A percentile compares a stretch with the other conserved stretches of the same genome.
These are phyloP conservation scores for Schoenoplectus triqueter DNA, from an alignment of 202 grass and related monocot species.

Conservation along the genomic window DNA sequence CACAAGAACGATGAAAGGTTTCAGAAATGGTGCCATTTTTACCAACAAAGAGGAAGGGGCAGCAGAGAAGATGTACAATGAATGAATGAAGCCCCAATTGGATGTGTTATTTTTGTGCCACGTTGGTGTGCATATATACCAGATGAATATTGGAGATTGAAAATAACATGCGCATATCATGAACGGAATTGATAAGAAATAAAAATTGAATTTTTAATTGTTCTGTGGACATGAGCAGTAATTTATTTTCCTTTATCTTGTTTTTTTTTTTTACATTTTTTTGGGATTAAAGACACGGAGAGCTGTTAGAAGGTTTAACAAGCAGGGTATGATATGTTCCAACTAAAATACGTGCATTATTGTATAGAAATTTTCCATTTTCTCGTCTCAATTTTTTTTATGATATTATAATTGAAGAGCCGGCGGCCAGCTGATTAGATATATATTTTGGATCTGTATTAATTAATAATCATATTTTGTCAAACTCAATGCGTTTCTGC, in stretches of 20 bases:
- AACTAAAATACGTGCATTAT: neutral
- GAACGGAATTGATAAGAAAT: too few species aligned
- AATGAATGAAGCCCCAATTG: neutral
- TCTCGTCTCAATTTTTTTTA: neutral
- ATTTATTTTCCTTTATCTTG: neutral
- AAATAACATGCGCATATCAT: neutral
- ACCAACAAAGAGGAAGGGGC: neutral
- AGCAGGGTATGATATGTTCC: neutral
- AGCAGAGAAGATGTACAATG: neutral
- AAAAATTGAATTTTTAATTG: neutral
- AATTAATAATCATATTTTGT: neutral
- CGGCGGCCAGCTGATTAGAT: neutral
- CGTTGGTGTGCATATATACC: neutral
- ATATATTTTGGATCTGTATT: neutral
- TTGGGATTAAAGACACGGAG: neutral
- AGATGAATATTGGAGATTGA: neutral
- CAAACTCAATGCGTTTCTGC: neutral
- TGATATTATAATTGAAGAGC: neutral
- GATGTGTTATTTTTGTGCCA: neutral
- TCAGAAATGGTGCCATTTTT: neutral
- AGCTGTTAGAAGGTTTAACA: neutral
- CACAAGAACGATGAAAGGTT: neutral
- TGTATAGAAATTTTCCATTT: neutral
- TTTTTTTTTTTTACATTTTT: neutral
- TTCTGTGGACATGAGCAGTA: neutral